phyloP scores from a whole-genome alignment of 257 asterid genomes.

The Solanum rostratum region DNA sequence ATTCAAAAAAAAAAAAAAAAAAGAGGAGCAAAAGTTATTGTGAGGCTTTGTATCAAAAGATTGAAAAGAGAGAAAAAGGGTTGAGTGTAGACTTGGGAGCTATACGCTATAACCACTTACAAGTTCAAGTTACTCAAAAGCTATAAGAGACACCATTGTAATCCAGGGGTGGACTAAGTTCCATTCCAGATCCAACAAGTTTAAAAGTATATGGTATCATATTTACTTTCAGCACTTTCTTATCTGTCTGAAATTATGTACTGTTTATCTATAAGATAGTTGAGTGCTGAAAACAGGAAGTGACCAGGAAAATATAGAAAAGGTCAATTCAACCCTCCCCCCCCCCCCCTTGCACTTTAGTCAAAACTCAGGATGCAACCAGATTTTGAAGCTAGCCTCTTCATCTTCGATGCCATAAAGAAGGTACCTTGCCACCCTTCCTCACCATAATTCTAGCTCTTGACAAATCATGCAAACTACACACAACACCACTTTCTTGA shows the following conservation, averaged over 20 bases:
- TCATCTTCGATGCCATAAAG: not conserved
- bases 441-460: not conserved
- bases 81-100: not conserved
- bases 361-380: not conserved
- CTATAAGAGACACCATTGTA: not conserved
- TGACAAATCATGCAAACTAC: not conserved
- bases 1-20: not conserved
- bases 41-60: not conserved
- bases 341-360: not conserved
- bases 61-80: not conserved
- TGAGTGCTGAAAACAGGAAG: not conserved
- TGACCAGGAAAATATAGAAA: not conserved
- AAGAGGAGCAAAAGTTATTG: not conserved
- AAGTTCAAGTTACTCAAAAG: not conserved
- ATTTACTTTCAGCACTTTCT: not conserved
- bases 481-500: not conserved
- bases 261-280: not conserved
- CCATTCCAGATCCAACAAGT: not conserved
- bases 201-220: not conserved
- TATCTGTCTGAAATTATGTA: not conserved
- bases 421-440: not conserved
- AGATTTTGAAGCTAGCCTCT: not conserved
- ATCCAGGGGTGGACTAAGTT: not conserved
- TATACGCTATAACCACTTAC: not conserved
- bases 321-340: not conserved